Evolutionary conservation across 768 basidiomycete genomes (phyloP), one percentile per base, ranked within the genome.

Genomic region (Boletus eberwhitei): DNA sequence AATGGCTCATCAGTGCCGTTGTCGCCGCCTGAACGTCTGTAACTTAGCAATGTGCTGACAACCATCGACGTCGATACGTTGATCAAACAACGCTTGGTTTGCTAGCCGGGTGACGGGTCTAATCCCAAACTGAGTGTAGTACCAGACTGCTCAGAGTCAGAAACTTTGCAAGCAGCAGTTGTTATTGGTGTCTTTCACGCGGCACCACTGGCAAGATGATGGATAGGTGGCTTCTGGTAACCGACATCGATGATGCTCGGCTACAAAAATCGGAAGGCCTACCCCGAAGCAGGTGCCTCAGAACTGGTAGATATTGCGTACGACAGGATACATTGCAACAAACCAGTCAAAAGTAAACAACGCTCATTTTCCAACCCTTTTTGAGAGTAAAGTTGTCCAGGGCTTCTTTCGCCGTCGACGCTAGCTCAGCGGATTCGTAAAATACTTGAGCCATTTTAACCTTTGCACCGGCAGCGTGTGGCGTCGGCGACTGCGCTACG

Each of bases 371-470:
- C 88, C 88, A 91, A 39, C 83, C 90, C 64, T 87, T 88, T 74
- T 94, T 93, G 63, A 97, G 76, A 38, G 86, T 79, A 71, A 93
- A 97, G 48, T 89, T 88, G 70, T 96, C 84, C 58, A 94, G 72
- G 14, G 87, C 90, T 48, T 87, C 84, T 74, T 87, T 89, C 37
- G 94, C 94, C 5, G 80, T 81, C 16, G 82, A 74, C 17, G 92
- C 90, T 24, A 90, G 79, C 52, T 87, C 86, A 11, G 85, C 73
- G 4, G 82, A 81, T 63, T 92, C 90, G 72, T 89, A 98, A 24
- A 81, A 68, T 21, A 89, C 86, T 62, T 90, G 84, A 11, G 90
- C 91, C 73, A 90, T 82, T 73, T 93, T 95, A 41, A 86, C 81
- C 60, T 79, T 81, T 52, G 77, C 79, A 50, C 85, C 86, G 13